Base-by-base conservation (phyloP, 2,329 filamentous ascomycete species). In the Fusarium nanum region DNA sequence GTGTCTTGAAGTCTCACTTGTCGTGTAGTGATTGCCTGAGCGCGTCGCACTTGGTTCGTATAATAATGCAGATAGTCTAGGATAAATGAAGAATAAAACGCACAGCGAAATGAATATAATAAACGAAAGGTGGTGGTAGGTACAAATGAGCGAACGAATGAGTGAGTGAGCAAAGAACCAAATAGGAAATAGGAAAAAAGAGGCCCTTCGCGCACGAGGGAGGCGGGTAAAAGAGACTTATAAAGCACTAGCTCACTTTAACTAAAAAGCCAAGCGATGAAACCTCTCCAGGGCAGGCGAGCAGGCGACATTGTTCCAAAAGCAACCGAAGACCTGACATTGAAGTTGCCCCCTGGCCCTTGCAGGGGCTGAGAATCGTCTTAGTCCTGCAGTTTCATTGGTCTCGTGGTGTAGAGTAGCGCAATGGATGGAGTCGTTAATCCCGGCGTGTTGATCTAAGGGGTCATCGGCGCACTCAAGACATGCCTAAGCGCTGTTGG, bases 351-450 rank as follows among this genome's bases (percentile, higher is more conserved):
- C 67, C 67, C 34, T 71, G 68, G 41, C 37, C 20, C 53, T 67
- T 59, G 53, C 44, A 71, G 49, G 46, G 44, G 50, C 44, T 42
- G n/a, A 37, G 42, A 48, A 48, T 18, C 8, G 22, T 60, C 18
- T 64, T 68, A 48, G 63, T 60, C 40, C 16, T 18, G 42, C 32
- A 10, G 34, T 46, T 34, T 61, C 18, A 71, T 71, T 71, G 68
- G 68, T 27, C 23, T 27, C 16, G n/a, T 37, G 22, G 16, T 20
- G n/a, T n/a, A 40, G 2, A 25, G 49, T 44, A 49, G 37, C 27
- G 63, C 41, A 11, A 48, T 41, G 25, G 9, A 70, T 52, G 63
- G 63, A 46, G 48, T 27, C 9, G 16, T 40, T 30, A 32, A 56
- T 68, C 53, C 45, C 40, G 54, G 45, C 20, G 30, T 44, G 45